Percentiles rank a stretch among this genome's conserved stretches.
phyloP scores from a whole-genome alignment of 2,329 filamentous ascomycete species.

The Metarhizium sp. region DNA sequence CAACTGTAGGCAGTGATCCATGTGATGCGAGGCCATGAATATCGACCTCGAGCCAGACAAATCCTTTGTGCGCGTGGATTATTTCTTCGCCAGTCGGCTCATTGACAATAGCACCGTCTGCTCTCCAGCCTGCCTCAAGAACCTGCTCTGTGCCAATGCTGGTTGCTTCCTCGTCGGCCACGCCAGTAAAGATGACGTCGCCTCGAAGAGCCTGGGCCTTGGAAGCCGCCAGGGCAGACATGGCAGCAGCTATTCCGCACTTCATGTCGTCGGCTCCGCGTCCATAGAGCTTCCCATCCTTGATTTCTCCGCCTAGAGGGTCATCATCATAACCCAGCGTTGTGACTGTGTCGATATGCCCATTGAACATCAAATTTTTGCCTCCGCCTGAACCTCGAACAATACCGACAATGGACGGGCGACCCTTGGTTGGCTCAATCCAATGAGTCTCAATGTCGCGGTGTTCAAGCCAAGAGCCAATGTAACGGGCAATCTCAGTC shows the following conservation, averaged over 20 bases:
- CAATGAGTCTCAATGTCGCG: slow-evolving; percentile 40
- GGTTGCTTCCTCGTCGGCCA: slow-evolving; percentile 42
- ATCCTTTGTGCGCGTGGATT: slow-evolving; percentile 39
- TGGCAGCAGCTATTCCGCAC: slow-evolving; percentile 35
- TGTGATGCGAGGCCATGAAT: slow-evolving; percentile 32
- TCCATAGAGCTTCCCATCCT: slow-evolving; percentile 31
- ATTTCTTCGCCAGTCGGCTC: slow-evolving; percentile 37
- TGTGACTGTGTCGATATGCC: slow-evolving; percentile 44
- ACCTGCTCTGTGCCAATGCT: slow-evolving; percentile 42
- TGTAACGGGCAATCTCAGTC: slow-evolving; percentile 33
- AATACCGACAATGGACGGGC: slow-evolving; percentile 41
- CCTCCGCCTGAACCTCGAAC: slow-evolving; percentile 35
- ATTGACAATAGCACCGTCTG: slow-evolving; percentile 40
- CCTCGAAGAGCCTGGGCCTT: slow-evolving; percentile 31
- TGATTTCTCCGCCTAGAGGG: slow-evolving; percentile 31
- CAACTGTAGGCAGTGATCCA: slow-evolving; percentile 32
- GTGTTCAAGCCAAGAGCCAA: slow-evolving; percentile 40
- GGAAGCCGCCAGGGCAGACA: slow-evolving; percentile 29
- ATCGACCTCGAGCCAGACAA: slow-evolving; percentile 34
- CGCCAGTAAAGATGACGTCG: slow-evolving; percentile 42
- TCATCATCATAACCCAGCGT: slow-evolving; percentile 35
- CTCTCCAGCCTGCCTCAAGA: slow-evolving; percentile 40
- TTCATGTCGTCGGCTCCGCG: slow-evolving; percentile 44
- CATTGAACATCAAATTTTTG: slow-evolving; percentile 41
- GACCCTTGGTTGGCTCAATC: slow-evolving; percentile 33